Evolutionary conservation across 2,329 filamentous ascomycete genomes (phyloP).

Genomic region (Pseudocercospora crystallina): DNA sequence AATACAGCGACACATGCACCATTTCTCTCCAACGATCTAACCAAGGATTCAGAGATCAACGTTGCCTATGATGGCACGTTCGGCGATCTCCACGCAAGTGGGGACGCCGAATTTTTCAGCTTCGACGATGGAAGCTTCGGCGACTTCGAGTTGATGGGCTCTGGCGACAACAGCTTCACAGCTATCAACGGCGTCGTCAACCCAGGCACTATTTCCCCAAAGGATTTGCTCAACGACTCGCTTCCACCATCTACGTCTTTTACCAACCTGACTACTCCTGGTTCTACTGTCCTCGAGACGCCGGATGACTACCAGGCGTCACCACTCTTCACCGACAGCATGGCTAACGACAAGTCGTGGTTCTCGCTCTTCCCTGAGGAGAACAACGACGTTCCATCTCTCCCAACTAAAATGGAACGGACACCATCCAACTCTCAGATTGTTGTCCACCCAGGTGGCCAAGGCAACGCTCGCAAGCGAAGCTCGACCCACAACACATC

Average conservation of each 20-base stretch:
- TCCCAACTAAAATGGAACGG: slow-evolving; percentile 42
- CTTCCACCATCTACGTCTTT: slow-evolving; percentile 79
- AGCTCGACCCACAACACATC: slow-evolving; percentile 35
- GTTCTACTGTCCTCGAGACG: slow-evolving; percentile 72
- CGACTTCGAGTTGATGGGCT: slow-evolving; percentile 30
- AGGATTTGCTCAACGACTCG: slow-evolving; percentile 75
- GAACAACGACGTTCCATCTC: slow-evolving; percentile 31
- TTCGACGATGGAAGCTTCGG: slow-evolving; percentile 5
- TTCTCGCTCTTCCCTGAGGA: slow-evolving; percentile 68
- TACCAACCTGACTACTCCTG: slow-evolving; percentile 80
- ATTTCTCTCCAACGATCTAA: slow-evolving; percentile 14
- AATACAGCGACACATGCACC: slow-evolving; percentile 32
- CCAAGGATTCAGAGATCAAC: slow-evolving; percentile 43
- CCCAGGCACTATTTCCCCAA: slow-evolving; percentile 72
- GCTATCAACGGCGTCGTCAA: slow-evolving; percentile 43
- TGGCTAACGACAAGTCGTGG: slow-evolving; percentile 64
- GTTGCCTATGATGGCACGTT: slow-evolving; percentile 49
- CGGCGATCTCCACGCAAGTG: slow-evolving; percentile 41
- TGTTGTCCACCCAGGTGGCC: slow-evolving; percentile 39
- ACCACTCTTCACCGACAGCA: slow-evolving; percentile 65
- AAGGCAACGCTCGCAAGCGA: slow-evolving; percentile 34
- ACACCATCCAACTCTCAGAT: slow-evolving; percentile 37
- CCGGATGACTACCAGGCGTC: slow-evolving; percentile 77
- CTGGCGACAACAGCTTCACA: slow-evolving; percentile 41
- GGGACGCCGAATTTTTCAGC: slow-evolving; percentile 30